phyloP scores from a whole-genome alignment of 768 basidiomycete genomes.

The Thelephora ganbajun region DNA sequence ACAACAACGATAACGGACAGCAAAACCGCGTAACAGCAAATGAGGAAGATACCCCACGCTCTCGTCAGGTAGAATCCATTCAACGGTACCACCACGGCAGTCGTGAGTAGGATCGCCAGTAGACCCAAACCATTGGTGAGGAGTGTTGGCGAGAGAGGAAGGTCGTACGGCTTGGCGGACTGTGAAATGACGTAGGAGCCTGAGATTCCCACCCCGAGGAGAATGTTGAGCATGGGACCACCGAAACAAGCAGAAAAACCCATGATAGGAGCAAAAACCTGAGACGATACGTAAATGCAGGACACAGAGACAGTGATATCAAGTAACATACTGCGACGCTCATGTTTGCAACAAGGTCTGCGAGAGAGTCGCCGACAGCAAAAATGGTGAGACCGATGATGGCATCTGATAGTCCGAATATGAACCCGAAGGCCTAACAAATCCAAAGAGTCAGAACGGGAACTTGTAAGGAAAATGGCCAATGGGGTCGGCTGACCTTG shows the following conservation, averaged over 20 bases:
- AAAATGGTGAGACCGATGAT: conserved; percentile 96
- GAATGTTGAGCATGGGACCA: conserved; percentile 84
- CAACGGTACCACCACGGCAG: conserved; percentile 71
- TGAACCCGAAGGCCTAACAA: conserved; percentile 73
- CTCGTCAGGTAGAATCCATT: conserved; percentile 73
- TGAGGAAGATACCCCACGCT: conserved; percentile 72
- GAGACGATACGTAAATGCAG: background rate
- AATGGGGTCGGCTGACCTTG: conserved; percentile 36
- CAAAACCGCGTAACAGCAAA: conserved; percentile 55
- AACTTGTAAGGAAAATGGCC: background rate
- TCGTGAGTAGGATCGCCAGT: conserved; percentile 58
- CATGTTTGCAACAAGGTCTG: conserved; percentile 94
- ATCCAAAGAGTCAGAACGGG: background rate
- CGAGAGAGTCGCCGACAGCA: conserved; percentile 90
- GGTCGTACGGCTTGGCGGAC: conserved; percentile 44
- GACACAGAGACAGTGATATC: background rate
- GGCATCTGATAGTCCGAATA: conserved; percentile 92
- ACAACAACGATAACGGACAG: conserved; percentile 74
- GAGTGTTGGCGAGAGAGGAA: conserved; percentile 73
- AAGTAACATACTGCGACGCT: conserved; percentile 62
- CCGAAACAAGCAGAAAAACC: conserved; percentile 93
- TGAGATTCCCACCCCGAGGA: conserved; percentile 83
- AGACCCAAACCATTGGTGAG: conserved; percentile 75
- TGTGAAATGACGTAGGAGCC: conserved; percentile 74
- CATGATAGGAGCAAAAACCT: conserved; percentile 87